Conservation (phyloP, 805 yeast species). For the Metschnikowia similis region DNA sequence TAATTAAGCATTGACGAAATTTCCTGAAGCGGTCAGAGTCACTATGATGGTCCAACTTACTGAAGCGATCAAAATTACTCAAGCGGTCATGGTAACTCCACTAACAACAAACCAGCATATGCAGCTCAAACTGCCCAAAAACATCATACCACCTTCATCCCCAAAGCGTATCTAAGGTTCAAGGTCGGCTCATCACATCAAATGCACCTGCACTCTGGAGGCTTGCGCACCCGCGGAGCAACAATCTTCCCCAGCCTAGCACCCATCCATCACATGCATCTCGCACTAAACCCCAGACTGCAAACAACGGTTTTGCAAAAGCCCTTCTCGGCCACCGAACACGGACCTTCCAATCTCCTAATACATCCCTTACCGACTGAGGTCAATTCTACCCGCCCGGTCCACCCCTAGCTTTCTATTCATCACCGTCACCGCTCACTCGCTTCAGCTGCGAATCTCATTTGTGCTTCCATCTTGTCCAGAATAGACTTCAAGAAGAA, state of each 20-base stretch:
- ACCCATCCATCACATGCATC: conserved; percentile 1
- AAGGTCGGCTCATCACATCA: neutral
- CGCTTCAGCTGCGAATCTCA: conserved; percentile 3
- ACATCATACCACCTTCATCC: too few species aligned
- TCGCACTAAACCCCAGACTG: neutral
- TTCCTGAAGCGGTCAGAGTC: too few species aligned
- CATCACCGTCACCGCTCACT: neutral
- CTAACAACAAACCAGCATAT: neutral
- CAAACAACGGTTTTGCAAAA: conserved; percentile 1
- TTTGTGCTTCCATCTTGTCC: neutral
- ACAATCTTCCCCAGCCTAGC: neutral
- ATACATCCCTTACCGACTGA: neutral
- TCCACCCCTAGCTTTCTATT: neutral
- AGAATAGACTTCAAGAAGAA: neutral
- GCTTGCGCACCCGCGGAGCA: conserved; percentile 1
- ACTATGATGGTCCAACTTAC: too few species aligned
- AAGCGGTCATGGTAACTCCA: too few species aligned
- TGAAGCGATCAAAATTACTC: too few species aligned
- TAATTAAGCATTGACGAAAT: too few species aligned
- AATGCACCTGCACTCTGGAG: neutral
- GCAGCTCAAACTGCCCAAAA: neutral
- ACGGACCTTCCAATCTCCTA: neutral
- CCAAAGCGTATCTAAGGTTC: neutral
- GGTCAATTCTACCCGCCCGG: neutral
- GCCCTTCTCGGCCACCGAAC: neutral